Evolutionary conservation across 371 early-diverging fungal species (phyloP), one percentile per base, ranked within the genome.

Genomic region (Hamiltosporidium tvaerminnensis): DNA sequence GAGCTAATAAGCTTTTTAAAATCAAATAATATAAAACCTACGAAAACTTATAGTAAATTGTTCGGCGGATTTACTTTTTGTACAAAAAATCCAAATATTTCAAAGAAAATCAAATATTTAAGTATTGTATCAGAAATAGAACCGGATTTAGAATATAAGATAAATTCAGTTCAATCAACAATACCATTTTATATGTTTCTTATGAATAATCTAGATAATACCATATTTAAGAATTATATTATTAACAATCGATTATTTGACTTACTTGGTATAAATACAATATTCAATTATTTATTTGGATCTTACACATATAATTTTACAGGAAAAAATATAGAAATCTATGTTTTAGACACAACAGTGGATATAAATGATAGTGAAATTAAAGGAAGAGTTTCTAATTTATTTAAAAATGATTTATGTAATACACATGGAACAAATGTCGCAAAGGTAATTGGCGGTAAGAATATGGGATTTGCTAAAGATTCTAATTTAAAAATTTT

Each of bases 301-400:
- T 59, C 12, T 30, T 68, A 72, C 35, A 55, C 59, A 50, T 72
- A 69, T 56, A 35, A 61, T 12, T 61, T 66, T 49, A 67, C 71
- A 2, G 76, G 76, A 58, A 69, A 65, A 59, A 68, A 61, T 1
- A 54, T 74, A 2, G 37, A 59, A 10, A 67, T 76, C 1, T 56
- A 64, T 37, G 14, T 73, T 23, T 16, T 73, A 39, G 76, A 73
- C 59, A 68, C 67, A 48, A 44, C 69, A 23, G 67, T 68, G 12
- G 63, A 64, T 23, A 14, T 36, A 2, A 36, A 16, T 30, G 47
- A 53, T 50, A 14, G 14, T 23, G 64, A 68, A 31, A 49, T 69
- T 12, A 30, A 50, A 39, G 69, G 64, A 23, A 30, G 71, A 3
- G 64, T 59, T 14, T 33, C 34, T n/a, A 57, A 58, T 2, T 12